Evolutionary conservation across 345 rosid species (phyloP).

Genomic region (Capsella bursapastoris): DNA sequence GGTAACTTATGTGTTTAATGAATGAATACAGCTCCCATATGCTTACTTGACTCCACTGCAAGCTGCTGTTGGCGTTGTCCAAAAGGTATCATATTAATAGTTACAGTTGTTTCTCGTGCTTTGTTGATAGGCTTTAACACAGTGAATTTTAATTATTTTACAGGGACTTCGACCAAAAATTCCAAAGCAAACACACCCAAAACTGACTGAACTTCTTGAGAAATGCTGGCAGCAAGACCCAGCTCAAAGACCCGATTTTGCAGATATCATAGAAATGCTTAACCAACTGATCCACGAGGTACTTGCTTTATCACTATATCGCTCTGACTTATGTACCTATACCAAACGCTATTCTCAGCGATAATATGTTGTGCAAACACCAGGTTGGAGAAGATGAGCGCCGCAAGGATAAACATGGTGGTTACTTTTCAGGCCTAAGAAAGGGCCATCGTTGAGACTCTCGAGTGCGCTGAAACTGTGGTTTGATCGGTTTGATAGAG

Average conservation of each 20-base stretch:
- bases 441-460: constrained; percentile 57
- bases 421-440: constrained; percentile 55
- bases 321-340: constrained; percentile 1
- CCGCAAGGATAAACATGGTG: constrained; percentile 53
- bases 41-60: constrained; percentile 78
- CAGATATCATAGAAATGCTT: constrained; percentile 69
- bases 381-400: constrained; percentile 68
- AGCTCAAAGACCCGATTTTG: constrained; percentile 76
- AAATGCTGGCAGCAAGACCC: constrained; percentile 94
- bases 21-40: constrained; percentile 71
- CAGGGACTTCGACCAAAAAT: constrained; percentile 82
- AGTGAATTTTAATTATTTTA: neutral
- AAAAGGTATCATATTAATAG: constrained; percentile 59
- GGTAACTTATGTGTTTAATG: neutral
- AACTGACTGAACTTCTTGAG: constrained; percentile 74
- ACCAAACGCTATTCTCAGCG: constrained; percentile 9
- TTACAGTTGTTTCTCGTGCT: neutral
- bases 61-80: constrained; percentile 94
- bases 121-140: neutral
- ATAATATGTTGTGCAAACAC: constrained; percentile 38
- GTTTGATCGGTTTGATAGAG: constrained; percentile 29
- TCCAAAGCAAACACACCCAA: constrained; percentile 78
- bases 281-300: constrained; percentile 74
- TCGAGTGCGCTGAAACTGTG: constrained; percentile 35
- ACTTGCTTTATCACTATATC: constrained; percentile 12